Conservation (phyloP, 208 protist genomes). For the Crithidia expoeki region DNA sequence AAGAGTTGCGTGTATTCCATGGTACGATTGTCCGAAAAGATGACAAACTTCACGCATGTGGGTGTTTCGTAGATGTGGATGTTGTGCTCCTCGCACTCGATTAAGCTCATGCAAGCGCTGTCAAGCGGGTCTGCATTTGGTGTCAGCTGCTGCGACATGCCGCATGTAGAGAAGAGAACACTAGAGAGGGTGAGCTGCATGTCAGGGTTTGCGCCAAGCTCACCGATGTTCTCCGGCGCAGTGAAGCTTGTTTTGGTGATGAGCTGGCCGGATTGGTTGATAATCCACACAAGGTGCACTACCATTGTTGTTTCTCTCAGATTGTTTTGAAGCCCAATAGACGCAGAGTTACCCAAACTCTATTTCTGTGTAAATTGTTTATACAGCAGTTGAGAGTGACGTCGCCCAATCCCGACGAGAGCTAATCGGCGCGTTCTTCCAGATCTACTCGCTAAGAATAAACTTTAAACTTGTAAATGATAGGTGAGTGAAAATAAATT, state of each 20-base stretch:
- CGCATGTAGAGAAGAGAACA: conserved; percentile 84
- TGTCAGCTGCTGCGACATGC: conserved; percentile 88
- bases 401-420: no score
- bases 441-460: no score
- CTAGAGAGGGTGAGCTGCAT: conserved; percentile 83
- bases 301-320: conserved; percentile 41
- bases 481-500: no score
- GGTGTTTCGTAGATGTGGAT: conserved; percentile 88
- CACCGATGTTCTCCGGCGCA: conserved; percentile 64
- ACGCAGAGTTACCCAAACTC: no score
- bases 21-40: conserved; percentile 75
- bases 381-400: no score
- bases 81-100: conserved; percentile 86
- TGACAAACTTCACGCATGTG: conserved; percentile 76
- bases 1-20: conserved; percentile 59
- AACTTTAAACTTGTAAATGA: no score
- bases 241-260: conserved; percentile 83
- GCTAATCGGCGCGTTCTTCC: no score
- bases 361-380: no score
- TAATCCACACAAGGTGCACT: conserved; percentile 86
- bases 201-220: conserved; percentile 82
- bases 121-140: conserved; percentile 83
- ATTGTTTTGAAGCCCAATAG: no score
- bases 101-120: conserved; percentile 78
- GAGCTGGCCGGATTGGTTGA: conserved; percentile 87